Conservation (phyloP, 1,284 basidiomycete genomes). For the Cutaneotrichosporon cutaneum region DNA sequence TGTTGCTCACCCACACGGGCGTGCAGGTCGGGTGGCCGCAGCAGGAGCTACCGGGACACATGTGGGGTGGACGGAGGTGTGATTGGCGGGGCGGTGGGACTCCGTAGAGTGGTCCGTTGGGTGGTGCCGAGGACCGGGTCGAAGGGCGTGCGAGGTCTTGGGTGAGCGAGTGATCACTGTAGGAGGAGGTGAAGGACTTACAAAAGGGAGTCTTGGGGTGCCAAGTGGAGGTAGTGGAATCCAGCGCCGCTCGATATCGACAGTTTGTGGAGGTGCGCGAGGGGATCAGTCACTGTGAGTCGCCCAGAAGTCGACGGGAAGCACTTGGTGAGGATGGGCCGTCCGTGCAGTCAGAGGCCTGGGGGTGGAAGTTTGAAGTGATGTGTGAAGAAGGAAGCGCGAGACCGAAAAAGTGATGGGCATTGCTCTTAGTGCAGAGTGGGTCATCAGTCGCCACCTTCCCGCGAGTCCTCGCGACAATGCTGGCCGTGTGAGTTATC, state of each 20-base stretch:
- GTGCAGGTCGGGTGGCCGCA: background rate
- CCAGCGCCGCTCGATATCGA: no score
- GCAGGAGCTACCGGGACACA: background rate
- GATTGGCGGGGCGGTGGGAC: background rate
- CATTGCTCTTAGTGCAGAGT: background rate
- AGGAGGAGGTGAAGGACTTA: background rate
- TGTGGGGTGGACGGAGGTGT: background rate
- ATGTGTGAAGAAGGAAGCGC: background rate
- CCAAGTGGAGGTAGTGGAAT: background rate
- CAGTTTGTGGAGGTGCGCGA: no score
- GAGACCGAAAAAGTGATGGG: background rate
- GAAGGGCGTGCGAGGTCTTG: background rate
- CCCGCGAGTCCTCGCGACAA: background rate
- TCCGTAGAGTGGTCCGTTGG: background rate
- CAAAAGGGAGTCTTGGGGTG: background rate
- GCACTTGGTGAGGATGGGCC: background rate
- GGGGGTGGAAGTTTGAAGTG: background rate
- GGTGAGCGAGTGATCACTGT: background rate
- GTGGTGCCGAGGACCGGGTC: background rate
- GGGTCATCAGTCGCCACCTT: background rate
- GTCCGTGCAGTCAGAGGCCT: background rate
- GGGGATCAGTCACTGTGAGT: no score
- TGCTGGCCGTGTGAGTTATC: background rate
- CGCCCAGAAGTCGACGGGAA: no score
- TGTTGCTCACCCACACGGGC: background rate